Base-by-base conservation (phyloP, 257 asterid species). In the Nicotiana benthamiana region DNA sequence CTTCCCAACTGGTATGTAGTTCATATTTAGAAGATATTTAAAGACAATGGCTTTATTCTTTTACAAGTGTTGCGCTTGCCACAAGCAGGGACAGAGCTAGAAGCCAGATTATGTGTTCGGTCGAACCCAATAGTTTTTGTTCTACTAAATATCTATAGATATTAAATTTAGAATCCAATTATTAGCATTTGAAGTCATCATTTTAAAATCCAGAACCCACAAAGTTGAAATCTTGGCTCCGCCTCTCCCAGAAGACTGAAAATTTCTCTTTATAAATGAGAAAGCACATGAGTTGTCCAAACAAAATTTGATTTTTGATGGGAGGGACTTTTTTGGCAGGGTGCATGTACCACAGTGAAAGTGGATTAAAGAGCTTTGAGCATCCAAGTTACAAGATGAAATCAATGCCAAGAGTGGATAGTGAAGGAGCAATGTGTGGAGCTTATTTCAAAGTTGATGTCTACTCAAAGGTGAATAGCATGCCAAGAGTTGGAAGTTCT, bases 401-500 rank as follows among this genome's bases (percentile, higher is more conserved):
- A 79, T 97, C 99, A 2, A 89, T 96, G 97, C 97, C 99, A 0
- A 91, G 99, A 83, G 84, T 94, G 48, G 98, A 96, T 56, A 96
- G 99, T 79, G 97, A 96, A 80, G 99, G 99, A 51, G 90, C 89
- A 3, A 94, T 96, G 92, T 91, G 97, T 56, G 99, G 99, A 12
- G 89, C 99, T 8, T 83, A 83, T 85, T 96, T 96, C 87, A 92
- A 93, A 67, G 97, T 96, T 18, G 99, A 96, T 84, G 83, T 86
- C 0, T 88, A 87, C 57, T 87, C 97, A 18, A 90, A 87, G 91
- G 87, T 87, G 70, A 84, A 89, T 52, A 90, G 94, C 91, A 94
- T 96, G 93, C 98, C 98, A 9, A 86, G 99, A n/a, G 98, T 96
- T 36, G 99, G 99, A 67, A 96, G 99, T 82, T 88, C 89, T 57